A percentile compares a stretch with the other conserved stretches of the same genome.
These are phyloP conservation scores for Leptomonas pyrrhocoris DNA, from an alignment of 208 protist genomes.

Conservation along the genomic window DNA sequence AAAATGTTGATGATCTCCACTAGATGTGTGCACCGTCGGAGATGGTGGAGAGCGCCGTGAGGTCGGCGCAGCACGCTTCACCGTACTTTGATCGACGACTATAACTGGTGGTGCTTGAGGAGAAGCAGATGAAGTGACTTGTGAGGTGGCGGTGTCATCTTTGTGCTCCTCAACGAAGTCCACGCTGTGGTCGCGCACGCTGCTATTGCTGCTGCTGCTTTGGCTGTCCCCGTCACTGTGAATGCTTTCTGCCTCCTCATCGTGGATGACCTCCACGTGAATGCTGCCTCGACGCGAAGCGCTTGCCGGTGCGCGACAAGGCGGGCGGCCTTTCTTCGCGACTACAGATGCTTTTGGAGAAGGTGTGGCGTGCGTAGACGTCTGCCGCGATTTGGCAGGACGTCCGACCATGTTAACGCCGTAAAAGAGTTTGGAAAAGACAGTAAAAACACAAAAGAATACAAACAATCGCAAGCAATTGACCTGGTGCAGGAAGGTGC, in stretches of 20 bases:
- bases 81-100: not conserved
- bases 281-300: not conserved
- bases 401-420: slow-evolving; percentile 7
- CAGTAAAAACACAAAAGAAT: not conserved
- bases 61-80: not conserved
- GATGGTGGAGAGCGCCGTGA: not conserved
- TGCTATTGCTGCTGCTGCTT: not conserved
- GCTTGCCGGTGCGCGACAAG: not conserved
- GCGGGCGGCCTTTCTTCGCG: not conserved
- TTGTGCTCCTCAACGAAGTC: not conserved
- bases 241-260: slow-evolving; percentile 2
- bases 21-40: not conserved
- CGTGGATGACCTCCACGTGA: not conserved
- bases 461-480: not conserved
- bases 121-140: not conserved
- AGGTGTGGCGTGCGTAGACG: slow-evolving; percentile 5
- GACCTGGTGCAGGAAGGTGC: too few species aligned
- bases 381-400: slow-evolving; percentile 3
- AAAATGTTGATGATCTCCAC: not conserved
- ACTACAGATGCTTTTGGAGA: not conserved
- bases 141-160: not conserved
- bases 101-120: not conserved
- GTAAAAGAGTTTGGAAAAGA: not conserved
- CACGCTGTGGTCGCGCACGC: not conserved
- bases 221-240: not conserved